Percentiles rank a stretch among this genome's conserved stretches.
Conservation (phyloP, 331 rosid genomes). For the Pyracantha coccinea region DNA sequence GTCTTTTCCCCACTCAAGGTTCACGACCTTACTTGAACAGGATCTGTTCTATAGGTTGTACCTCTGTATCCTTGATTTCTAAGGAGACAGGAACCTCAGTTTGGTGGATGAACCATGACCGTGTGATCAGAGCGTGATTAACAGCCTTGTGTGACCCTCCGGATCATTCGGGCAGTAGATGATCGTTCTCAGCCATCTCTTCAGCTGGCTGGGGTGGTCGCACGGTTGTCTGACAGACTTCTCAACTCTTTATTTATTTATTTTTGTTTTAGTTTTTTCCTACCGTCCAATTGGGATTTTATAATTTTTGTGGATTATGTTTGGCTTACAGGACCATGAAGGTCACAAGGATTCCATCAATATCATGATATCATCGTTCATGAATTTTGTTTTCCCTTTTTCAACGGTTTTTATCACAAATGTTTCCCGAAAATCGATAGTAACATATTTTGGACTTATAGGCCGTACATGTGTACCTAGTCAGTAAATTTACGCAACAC, state of each 20-base stretch:
- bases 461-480: too few species aligned
- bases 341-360: too few species aligned
- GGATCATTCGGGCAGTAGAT: background rate
- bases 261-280: background rate
- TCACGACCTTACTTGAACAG: background rate
- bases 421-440: too few species aligned
- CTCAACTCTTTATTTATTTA: background rate
- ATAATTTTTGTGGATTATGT: too few species aligned
- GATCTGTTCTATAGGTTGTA: background rate
- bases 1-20: background rate
- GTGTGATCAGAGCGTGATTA: background rate
- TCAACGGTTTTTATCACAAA: too few species aligned
- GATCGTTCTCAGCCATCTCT: background rate
- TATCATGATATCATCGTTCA: too few species aligned
- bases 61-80: background rate
- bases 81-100: background rate
- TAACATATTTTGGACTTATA: too few species aligned
- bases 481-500: too few species aligned
- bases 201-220: background rate
- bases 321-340: too few species aligned
- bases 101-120: background rate
- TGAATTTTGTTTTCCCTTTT: too few species aligned
- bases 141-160: background rate
- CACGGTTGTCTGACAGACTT: background rate
- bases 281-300: background rate